phyloP scores from a whole-genome alignment of 345 rosid species.

The Acer negundo region DNA sequence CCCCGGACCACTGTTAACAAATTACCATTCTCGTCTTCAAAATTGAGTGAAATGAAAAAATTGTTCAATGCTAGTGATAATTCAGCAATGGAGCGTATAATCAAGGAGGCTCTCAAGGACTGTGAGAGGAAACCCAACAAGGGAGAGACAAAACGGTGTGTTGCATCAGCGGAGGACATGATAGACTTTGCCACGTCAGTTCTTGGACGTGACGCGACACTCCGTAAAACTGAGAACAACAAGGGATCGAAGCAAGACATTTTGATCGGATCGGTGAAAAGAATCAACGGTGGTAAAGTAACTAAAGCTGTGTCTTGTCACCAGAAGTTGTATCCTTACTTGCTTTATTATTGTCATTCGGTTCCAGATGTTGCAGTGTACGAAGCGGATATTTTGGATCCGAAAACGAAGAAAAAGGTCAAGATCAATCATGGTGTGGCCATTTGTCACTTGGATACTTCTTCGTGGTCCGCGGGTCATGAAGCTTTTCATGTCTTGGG shows the following conservation, averaged over 20 bases:
- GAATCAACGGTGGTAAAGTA: neutral
- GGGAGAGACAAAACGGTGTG: neutral
- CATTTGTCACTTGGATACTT: constrained; percentile 52
- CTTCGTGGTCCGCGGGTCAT: constrained; percentile 51
- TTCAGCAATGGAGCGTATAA: neutral
- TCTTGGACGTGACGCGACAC: neutral
- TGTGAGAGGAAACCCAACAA: neutral
- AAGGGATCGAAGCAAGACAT: neutral
- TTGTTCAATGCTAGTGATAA: neutral
- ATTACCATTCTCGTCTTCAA: neutral
- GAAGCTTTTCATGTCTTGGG: constrained; percentile 49
- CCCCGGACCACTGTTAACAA: neutral
- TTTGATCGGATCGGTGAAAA: neutral
- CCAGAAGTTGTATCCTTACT: constrained; percentile 9
- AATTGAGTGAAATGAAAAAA: neutral
- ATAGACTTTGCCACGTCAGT: constrained; percentile 22
- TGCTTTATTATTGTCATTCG: constrained; percentile 52
- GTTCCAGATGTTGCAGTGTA: constrained; percentile 55
- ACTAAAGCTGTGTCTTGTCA: neutral
- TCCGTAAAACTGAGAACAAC: neutral
- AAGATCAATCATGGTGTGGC: constrained; percentile 59
- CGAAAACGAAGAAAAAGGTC: constrained; percentile 32
- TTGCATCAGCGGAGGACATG: neutral
- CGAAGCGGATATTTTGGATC: constrained; percentile 48
- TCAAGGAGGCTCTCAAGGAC: neutral